Conservation (phyloP, 2,329 filamentous ascomycete species). For the Trichoderma brevicompactum region DNA sequence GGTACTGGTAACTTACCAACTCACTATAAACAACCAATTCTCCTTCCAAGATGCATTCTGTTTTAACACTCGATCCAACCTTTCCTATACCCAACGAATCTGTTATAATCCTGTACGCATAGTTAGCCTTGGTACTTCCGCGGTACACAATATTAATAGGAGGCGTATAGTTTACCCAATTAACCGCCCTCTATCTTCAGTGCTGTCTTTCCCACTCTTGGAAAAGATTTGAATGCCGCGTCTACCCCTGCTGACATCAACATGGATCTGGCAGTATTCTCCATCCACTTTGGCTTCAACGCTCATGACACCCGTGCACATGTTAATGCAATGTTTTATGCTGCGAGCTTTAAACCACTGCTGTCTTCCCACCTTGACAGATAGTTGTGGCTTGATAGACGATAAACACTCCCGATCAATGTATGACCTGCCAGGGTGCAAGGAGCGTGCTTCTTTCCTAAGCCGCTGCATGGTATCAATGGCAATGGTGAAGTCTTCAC, state of each 20-base stretch:
- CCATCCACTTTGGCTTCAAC: conserved; percentile 85
- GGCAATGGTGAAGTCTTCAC: conserved; percentile 68
- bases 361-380: conserved; percentile 67
- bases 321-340: conserved; percentile 73
- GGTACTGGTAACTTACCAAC: conserved; percentile 43
- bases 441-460: conserved; percentile 31
- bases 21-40: conserved; percentile 82
- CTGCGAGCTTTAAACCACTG: conserved; percentile 68
- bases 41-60: conserved; percentile 77
- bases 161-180: conserved; percentile 51
- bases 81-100: conserved; percentile 66
- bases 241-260: conserved; percentile 63
- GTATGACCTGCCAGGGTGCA: conserved; percentile 29
- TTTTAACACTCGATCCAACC: conserved; percentile 61
- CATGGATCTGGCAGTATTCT: conserved; percentile 88
- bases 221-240: conserved; percentile 79
- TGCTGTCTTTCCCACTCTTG: conserved; percentile 91
- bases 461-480: conserved; percentile 54
- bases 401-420: conserved; percentile 35
- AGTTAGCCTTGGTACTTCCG: conserved; percentile 29
- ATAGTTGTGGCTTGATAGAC: conserved; percentile 56
- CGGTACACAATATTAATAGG: background rate
- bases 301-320: conserved; percentile 67
- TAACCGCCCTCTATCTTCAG: conserved; percentile 66
- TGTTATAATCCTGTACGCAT: conserved; percentile 56